Percentiles rank a stretch among this genome's conserved stretches.
These are phyloP conservation scores for Hypomyces perniciosus DNA, from an alignment of 2,329 filamentous ascomycete genomes.

Conservation along the genomic window DNA sequence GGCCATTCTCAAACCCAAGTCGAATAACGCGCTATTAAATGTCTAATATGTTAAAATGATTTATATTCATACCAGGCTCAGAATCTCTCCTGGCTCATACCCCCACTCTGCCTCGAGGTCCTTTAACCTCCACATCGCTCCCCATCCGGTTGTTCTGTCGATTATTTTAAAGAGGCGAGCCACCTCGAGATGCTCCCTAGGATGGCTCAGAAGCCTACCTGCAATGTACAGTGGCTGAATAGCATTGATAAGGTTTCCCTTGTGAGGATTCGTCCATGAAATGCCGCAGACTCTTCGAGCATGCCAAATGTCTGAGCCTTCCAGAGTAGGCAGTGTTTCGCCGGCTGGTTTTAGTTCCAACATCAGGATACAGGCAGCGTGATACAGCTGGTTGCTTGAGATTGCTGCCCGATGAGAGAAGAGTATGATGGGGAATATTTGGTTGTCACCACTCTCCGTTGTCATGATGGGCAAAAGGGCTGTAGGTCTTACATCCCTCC, in stretches of 20 bases:
- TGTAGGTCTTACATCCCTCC: slow-evolving; percentile 35
- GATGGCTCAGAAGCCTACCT: slow-evolving; percentile 42
- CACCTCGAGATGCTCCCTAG: slow-evolving; percentile 28
- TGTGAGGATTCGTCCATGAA: slow-evolving; percentile 37
- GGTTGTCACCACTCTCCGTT: slow-evolving; percentile 20
- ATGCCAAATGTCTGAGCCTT: slow-evolving; percentile 8
- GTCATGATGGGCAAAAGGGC: slow-evolving; percentile 29
- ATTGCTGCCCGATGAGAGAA: slow-evolving; percentile 45
- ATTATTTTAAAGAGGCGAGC: slow-evolving; percentile 37
- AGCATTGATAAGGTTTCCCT: slow-evolving; percentile 41
- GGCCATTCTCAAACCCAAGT: too few relatives aligned
- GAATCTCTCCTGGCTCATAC: slow-evolving; percentile 20
- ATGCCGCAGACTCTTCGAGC: slow-evolving; percentile 43
- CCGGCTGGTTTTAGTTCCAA: slow-evolving; percentile 32
- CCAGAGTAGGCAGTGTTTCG: slow-evolving; percentile 15
- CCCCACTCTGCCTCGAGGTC: slow-evolving; percentile 38
- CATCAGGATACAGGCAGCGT: slow-evolving; percentile 39
- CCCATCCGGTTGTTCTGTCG: slow-evolving; percentile 44
- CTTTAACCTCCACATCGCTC: slow-evolving; percentile 41
- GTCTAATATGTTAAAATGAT: too few relatives aligned
- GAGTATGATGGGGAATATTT: slow-evolving; percentile 41
- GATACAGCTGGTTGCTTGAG: slow-evolving; percentile 47
- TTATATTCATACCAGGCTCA: slow-evolving; percentile 2
- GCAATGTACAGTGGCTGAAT: slow-evolving; percentile 48
- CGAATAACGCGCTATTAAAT: too few relatives aligned